Base-by-base conservation (phyloP, 2,329 filamentous ascomycete genomes). In the Drechslerella coelobrocha region DNA sequence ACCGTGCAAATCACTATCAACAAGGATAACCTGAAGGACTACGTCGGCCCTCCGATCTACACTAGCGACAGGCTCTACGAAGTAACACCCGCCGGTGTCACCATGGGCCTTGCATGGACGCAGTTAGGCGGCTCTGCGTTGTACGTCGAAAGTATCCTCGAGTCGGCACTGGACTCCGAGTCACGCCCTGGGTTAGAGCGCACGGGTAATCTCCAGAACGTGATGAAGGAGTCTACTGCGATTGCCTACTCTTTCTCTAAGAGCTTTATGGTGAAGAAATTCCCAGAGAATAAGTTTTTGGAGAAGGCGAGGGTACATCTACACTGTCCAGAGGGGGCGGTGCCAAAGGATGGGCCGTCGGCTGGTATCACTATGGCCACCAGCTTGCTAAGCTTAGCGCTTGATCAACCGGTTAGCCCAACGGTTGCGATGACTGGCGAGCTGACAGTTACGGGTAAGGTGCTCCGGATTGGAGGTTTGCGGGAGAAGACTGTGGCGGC, bases 311-410 rank as follows among this genome's bases (percentile, higher is more conserved):
- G 89, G 81, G 86, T 99, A 78, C 94, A 99, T 80, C 83, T 99
- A 74, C 94, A 99, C 82, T 96, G 96, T 68, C 94, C 94, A 0
- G 94, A 99, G 78, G 94, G 94, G 4, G 94, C 94, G 7, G 92
- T 97, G 61, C 90, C 90, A 75, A 99, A 99, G 81, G 94, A 99
- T 78, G 94, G 89, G 0, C 90, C 90, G 2, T 92, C 89, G 51
- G 94, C 94, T 19, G 94, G 94, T 78, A 94, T 99, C 77, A 99
- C 94, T 5, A 99, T 99, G 94, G 89, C 94, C n/a, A 96, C 92
- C 5, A 92, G 90, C 66, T 81, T 99, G 76, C 83, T 99, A 54
- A 93, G 89, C 56, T 82, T 99, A 72, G 93, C 91, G 7, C 81
- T 97, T 39, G 86, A 96, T 74, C 84, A 85, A 48, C 84, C 88